Evolutionary conservation across 352 stramenopile species (phyloP), one percentile per base, ranked within the genome.

Genomic region (Blastocystis sp.): DNA sequence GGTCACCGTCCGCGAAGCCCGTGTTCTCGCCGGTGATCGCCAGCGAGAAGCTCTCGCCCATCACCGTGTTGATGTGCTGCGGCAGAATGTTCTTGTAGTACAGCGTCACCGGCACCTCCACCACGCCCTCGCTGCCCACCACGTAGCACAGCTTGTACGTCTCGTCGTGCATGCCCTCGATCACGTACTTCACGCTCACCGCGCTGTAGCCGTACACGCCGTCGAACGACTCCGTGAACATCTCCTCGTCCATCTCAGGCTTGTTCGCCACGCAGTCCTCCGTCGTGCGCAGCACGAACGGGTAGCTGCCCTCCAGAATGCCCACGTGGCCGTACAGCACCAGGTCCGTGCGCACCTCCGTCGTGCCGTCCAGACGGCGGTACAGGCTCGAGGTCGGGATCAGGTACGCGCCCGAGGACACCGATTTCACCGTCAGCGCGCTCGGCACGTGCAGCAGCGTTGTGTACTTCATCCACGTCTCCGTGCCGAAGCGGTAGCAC

Each of bases 101-200:
- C n/a, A 84, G 28, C 48, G 34, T 45, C 52, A 84, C 74, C 11
- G 17, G 10, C n/a, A 84, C 74, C 21, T 61, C 60, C 61, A 84
- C 74, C 19, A 84, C 56, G 1, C 19, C 56, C 40, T 43, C n/a
- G 48, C 34, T 40, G 23, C 56, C 74, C 10, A 84, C 21, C 74
- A 28, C 23, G 23, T 84, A 84, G 53, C 74, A 84, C 53, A 84
- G n/a, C 48, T 69, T 84, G 56, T 84, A 84, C 9, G 52, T 52
- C 38, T 53, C 11, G 2, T 84, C 56, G 41, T n/a, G n/a, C 3
- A 17, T 9, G 9, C 48, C 48, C 34, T 45, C 40, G 14, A 84
- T 9, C n/a, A 59, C 2, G 38, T 84, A 84, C 1, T 28, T 41
- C 74, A 84, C 38, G 34, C n/a, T 59, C 34, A 64, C 74, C 34